Conservation (phyloP, 2,329 filamentous ascomycete genomes). For the Hypoxylon sp. region DNA sequence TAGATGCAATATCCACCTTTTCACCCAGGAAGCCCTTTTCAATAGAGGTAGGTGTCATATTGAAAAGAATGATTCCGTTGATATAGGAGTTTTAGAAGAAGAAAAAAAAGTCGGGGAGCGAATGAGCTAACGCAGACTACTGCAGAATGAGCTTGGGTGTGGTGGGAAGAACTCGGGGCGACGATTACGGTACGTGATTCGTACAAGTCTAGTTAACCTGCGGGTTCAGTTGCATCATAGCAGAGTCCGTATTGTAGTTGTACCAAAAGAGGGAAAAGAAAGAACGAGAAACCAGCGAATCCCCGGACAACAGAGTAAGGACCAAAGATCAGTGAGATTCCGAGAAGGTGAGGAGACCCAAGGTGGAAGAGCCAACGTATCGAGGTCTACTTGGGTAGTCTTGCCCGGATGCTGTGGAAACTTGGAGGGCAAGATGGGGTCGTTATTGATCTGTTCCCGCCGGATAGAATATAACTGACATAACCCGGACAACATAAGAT, state of each 20-base stretch:
- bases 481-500: slow-evolving; percentile 31
- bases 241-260: slow-evolving; percentile 23
- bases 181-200: slow-evolving; percentile 31
- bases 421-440: slow-evolving; percentile 16
- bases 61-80: slow-evolving; percentile 33
- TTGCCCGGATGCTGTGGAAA: slow-evolving; percentile 33
- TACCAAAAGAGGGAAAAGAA: slow-evolving; percentile 12
- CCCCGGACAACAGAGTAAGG: slow-evolving; percentile 1
- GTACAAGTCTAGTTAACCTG: slow-evolving; percentile 27
- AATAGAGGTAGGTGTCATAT: slow-evolving; percentile 32
- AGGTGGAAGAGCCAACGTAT: slow-evolving; percentile 24
- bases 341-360: slow-evolving; percentile 23
- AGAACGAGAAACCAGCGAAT: slow-evolving; percentile 19
- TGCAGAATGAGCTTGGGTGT: slow-evolving; percentile 40
- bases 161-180: slow-evolving; percentile 35
- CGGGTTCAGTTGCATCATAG: slow-evolving; percentile 31
- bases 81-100: slow-evolving; percentile 17
- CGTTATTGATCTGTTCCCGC: slow-evolving; percentile 19
- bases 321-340: slow-evolving; percentile 24
- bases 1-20: slow-evolving; percentile 20
- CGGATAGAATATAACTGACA: slow-evolving; percentile 25
- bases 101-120: slow-evolving; percentile 31
- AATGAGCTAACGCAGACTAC: slow-evolving; percentile 46
- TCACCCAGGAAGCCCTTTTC: slow-evolving; percentile 34
- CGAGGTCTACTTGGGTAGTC: slow-evolving; percentile 21